phyloP scores from a whole-genome alignment of 371 early-diverging fungal species.

The Mucor piriformis region DNA sequence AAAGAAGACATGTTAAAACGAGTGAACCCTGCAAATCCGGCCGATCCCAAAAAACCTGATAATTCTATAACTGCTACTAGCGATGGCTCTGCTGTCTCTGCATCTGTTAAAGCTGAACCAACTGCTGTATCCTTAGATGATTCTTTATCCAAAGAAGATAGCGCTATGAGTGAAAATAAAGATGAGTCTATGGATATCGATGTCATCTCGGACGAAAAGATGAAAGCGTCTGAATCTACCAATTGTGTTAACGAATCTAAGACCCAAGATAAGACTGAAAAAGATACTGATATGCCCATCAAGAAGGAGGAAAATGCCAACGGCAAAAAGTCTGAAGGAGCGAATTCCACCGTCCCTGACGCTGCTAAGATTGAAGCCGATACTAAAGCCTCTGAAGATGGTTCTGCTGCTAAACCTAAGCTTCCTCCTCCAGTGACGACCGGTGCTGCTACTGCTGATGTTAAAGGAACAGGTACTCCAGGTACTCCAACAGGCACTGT shows the following conservation, averaged over 20 bases:
- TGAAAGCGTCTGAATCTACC: background rate
- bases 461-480: background rate
- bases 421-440: background rate
- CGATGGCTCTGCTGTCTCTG: background rate
- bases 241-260: too few species aligned
- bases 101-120: background rate
- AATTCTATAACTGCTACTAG: background rate
- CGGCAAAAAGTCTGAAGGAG: background rate
- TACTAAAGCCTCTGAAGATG: background rate
- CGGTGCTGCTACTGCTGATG: background rate
- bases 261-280: background rate
- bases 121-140: too few species aligned
- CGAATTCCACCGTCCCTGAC: background rate
- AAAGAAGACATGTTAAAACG: constrained; percentile 87
- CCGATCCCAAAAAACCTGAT: background rate
- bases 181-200: background rate
- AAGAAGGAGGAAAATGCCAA: background rate
- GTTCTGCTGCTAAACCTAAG: background rate
- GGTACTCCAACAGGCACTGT: constrained; percentile 5
- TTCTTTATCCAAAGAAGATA: background rate
- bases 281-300: background rate
- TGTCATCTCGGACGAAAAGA: background rate
- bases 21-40: background rate
- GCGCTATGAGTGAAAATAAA: background rate
- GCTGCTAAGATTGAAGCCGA: background rate